phyloP scores from a whole-genome alignment of 306 rosid species.

The Citrullus mucosospermus region DNA sequence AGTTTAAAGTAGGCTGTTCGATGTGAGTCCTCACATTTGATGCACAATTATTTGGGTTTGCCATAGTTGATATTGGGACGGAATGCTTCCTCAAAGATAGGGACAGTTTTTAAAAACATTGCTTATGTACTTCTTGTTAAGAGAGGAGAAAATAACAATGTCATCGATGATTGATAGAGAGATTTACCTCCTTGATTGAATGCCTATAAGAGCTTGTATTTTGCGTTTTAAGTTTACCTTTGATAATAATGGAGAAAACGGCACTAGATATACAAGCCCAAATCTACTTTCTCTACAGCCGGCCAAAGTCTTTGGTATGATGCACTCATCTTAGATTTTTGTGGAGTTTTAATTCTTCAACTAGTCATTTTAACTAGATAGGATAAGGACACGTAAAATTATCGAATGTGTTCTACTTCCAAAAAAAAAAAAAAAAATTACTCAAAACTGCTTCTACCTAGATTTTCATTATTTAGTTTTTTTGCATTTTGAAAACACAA shows the following conservation, averaged over 20 bases:
- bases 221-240: no score
- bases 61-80: not conserved
- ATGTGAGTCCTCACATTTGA: not conserved
- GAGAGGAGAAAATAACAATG: not conserved
- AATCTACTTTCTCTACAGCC: not conserved
- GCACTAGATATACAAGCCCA: not conserved
- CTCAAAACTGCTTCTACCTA: not conserved
- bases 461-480: no score
- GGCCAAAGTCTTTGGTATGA: not conserved
- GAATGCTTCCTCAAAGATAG: not conserved
- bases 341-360: no score
- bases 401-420: not conserved
- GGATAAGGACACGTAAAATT: no score
- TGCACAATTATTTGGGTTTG: not conserved
- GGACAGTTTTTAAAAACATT: not conserved
- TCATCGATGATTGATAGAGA: not conserved
- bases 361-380: no score
- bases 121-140: not conserved
- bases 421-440: no score
- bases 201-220: no score
- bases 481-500: not conserved
- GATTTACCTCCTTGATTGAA: no score
- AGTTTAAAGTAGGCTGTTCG: not conserved
- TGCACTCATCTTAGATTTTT: not conserved
- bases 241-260: no score